A percentile compares a stretch with the other conserved stretches of the same genome.
phyloP scores from a whole-genome alignment of 2,329 filamentous ascomycete species.

The Blumeria hordei region DNA sequence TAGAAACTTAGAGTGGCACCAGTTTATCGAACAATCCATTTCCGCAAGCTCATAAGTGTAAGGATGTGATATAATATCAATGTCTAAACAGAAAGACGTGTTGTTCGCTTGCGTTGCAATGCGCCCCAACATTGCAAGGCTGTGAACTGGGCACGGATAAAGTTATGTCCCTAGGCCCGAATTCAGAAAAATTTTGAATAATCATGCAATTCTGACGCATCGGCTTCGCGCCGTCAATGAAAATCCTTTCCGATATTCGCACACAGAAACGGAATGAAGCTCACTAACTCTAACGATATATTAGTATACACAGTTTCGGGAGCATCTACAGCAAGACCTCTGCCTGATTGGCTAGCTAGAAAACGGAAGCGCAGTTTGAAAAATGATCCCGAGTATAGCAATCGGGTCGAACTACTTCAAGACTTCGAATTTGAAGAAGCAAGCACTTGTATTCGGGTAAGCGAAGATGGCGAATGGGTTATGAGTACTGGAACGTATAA shows the following conservation, averaged over 20 bases:
- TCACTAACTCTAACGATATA: conserved; percentile 59
- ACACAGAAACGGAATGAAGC: conserved; percentile 35
- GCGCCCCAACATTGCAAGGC: too few relatives aligned
- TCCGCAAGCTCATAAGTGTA: too few relatives aligned
- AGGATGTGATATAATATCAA: too few relatives aligned
- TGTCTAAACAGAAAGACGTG: too few relatives aligned
- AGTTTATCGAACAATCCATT: too few relatives aligned
- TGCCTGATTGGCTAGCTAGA: conserved; percentile 87
- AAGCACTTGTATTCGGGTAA: conserved; percentile 68
- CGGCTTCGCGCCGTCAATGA: too few relatives aligned
- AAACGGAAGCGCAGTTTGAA: conserved; percentile 80
- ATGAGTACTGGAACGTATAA: conserved; percentile 72
- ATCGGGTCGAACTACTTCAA: conserved; percentile 80
- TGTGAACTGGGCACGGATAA: too few relatives aligned
- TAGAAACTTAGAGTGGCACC: too few relatives aligned
- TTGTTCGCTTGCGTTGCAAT: too few relatives aligned
- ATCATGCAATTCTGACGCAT: too few relatives aligned
- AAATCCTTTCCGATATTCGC: background rate
- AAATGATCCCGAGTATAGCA: conserved; percentile 77
- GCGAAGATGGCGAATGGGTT: conserved; percentile 90
- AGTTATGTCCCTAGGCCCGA: too few relatives aligned
- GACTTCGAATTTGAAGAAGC: conserved; percentile 97
- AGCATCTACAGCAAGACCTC: conserved; percentile 59
- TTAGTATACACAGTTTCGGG: conserved; percentile 91
- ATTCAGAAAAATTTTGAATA: too few relatives aligned